A percentile compares a stretch with the other conserved stretches of the same genome.
Evolutionary conservation across 23 red algal species (phyloP).

Genomic region (Chondrus crispus): DNA sequence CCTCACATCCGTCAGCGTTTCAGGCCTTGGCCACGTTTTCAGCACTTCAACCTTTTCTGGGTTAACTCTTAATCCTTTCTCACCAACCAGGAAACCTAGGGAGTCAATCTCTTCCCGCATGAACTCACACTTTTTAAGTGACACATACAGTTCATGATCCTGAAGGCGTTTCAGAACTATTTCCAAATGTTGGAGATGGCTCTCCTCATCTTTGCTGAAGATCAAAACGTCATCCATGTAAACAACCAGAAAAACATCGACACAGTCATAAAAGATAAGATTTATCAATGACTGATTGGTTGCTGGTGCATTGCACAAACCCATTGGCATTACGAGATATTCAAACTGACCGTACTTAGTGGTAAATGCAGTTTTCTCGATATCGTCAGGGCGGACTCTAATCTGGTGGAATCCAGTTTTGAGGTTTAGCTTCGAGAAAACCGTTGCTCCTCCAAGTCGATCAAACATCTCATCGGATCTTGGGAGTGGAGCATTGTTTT

Average conservation of each 20-base stretch:
- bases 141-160: background rate
- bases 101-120: background rate
- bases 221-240: background rate
- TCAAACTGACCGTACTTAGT: background rate
- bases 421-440: background rate
- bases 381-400: background rate
- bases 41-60: background rate
- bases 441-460: background rate
- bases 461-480: background rate
- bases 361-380: background rate
- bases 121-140: too few species aligned
- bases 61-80: background rate
- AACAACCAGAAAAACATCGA: background rate
- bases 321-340: background rate
- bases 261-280: background rate
- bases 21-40: background rate
- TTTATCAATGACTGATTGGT: background rate
- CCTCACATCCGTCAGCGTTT: background rate
- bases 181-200: background rate
- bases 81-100: background rate
- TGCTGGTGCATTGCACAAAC: background rate
- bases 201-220: background rate
- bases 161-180: background rate
- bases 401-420: background rate
- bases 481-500: background rate